Evolutionary conservation across 768 basidiomycete species (phyloP).

Genomic region (Agrocybe praecox): DNA sequence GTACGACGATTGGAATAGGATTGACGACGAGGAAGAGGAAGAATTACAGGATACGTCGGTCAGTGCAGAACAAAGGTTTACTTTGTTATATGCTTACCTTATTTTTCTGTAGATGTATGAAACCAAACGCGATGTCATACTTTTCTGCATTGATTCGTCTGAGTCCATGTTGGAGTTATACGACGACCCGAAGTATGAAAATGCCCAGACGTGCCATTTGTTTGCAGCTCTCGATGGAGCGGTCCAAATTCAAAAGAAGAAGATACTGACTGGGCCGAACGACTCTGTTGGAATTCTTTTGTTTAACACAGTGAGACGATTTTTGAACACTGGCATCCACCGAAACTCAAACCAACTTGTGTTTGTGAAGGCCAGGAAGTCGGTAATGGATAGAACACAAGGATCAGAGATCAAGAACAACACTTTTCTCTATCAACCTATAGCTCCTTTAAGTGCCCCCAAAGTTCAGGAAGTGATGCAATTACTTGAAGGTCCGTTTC

Average conservation of each 20-base stretch:
- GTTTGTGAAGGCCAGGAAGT: conserved; percentile 44
- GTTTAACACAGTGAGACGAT: conserved; percentile 82
- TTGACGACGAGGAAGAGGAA: conserved; percentile 83
- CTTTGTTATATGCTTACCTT: too few species aligned
- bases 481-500: conserved; percentile 69
- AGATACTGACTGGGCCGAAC: conserved; percentile 85
- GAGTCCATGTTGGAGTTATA: conserved; percentile 80
- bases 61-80: conserved; percentile 14
- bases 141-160: conserved; percentile 97
- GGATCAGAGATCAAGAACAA: conserved; percentile 68
- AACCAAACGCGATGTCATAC: conserved; percentile 79
- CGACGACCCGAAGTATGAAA: conserved; percentile 67
- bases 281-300: conserved; percentile 90
- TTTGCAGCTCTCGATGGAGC: conserved; percentile 82
- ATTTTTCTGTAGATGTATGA: conserved; percentile 58
- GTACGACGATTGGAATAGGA: conserved; percentile 80
- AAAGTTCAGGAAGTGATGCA: conserved; percentile 80
- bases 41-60: conserved; percentile 77
- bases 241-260: conserved; percentile 86
- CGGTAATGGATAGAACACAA: conserved; percentile 38
- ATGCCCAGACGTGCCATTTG: conserved; percentile 73
- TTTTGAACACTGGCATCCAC: background rate
- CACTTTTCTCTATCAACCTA: conserved; percentile 74
- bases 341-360: conserved; percentile 1
- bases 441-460: conserved; percentile 77